Base-by-base conservation (phyloP, 805 yeast genomes). In the Cyberlindnera veronae region DNA sequence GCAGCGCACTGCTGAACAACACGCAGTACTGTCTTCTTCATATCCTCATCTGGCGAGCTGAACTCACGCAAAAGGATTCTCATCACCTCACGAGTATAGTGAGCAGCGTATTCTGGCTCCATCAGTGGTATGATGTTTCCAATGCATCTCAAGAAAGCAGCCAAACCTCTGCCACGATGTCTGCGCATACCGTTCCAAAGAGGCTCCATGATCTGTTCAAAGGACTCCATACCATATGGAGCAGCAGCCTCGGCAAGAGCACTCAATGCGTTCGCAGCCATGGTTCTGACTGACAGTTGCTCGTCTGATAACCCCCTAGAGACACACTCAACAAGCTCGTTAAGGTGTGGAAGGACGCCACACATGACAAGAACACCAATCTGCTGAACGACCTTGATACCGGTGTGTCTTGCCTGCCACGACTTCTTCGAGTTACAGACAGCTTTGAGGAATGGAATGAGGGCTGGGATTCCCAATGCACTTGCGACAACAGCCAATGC, bases 151-250 rank as follows among this genome's bases (percentile, higher is more conserved):
- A 91, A 57, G 54, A 84, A 87, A 2, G 87, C 78, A 0, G 95
- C 84, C 36, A 89, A 67, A 0, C 80, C 71, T 51, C 78, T 76
- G 5, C 97, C 97, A 46, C 95, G 68, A 47, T 85, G 93, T 29
- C 72, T 72, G 33, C 78, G 72, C 18, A 87, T 73, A 5, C 95
- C 96, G 10, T 67, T 62, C 95, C 96, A 89, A 6, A 87, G 63
- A 0, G 88, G 84, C 40, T 85, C 91, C 26, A 91, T 56, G 0
- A 64, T 62, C 2, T 28, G 35, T 51, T 89, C 95, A 58, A 91
- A 90, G 0, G 91, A 78, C 52, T 87, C 96, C 40, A 86, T 83
- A 33, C 98, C 99, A 62, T 84, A 87, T 0, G 98, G 98, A 17
- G 77, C 69, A 4, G 88, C 76, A 7, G 86, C 80, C 36, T 85